Conservation (phyloP, 371 early-diverging fungal species). For the Syncephalastrum sp. region DNA sequence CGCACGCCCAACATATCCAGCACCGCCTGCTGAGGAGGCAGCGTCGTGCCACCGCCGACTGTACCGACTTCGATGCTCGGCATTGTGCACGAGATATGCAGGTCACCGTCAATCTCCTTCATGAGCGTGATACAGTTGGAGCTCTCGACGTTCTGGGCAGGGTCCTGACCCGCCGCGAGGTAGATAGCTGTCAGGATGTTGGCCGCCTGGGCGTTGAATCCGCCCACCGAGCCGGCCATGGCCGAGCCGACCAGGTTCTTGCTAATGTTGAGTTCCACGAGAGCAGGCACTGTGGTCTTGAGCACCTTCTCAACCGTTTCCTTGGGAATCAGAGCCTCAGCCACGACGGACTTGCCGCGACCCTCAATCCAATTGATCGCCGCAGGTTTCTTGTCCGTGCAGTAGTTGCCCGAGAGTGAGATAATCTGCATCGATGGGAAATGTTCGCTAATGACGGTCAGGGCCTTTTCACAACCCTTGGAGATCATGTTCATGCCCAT, state of each 20-base stretch:
- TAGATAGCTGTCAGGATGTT: slow-evolving; percentile 95
- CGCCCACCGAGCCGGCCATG: slow-evolving; percentile 94
- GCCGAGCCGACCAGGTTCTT: slow-evolving; percentile 95
- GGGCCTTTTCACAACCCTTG: slow-evolving; percentile 88
- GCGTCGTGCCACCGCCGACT: slow-evolving; percentile 92
- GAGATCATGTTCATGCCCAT: slow-evolving; percentile 99
- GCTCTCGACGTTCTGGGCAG: slow-evolving; percentile 96
- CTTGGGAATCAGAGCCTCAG: slow-evolving; percentile 86
- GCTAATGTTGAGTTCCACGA: slow-evolving; percentile 80
- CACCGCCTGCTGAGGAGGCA: slow-evolving; percentile 88
- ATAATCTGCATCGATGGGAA: slow-evolving; percentile 84
- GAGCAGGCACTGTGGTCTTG: slow-evolving; percentile 81
- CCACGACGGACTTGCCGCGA: slow-evolving; percentile 93
- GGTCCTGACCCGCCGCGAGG: slow-evolving; percentile 96
- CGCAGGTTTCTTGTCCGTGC: slow-evolving; percentile 98
- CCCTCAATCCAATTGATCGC: slow-evolving; percentile 98
- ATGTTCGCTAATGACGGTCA: slow-evolving; percentile 55
- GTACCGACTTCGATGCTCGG: slow-evolving; percentile 96
- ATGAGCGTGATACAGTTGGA: slow-evolving; percentile 95
- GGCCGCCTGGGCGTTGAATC: slow-evolving; percentile 96
- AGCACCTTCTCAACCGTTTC: slow-evolving; percentile 78
- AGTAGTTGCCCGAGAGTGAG: slow-evolving; percentile 91
- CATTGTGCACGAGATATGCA: slow-evolving; percentile 92
- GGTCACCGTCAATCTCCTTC: slow-evolving; percentile 82
- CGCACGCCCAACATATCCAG: slow-evolving; percentile 89